phyloP scores from a whole-genome alignment of 768 basidiomycete genomes.

The Boletus vinaceobasis region DNA sequence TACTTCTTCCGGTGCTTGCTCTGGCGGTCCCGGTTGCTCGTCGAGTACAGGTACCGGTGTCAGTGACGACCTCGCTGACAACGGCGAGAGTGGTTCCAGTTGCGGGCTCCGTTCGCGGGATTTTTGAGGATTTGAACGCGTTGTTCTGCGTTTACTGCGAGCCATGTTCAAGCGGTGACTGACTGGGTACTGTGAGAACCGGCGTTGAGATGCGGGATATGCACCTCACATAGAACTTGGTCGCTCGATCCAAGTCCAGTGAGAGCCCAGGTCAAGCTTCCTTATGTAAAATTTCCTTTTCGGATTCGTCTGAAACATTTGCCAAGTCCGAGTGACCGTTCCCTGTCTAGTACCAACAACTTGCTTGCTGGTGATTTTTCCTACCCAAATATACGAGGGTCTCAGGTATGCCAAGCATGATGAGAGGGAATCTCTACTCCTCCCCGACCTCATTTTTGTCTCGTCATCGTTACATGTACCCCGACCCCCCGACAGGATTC shows the following conservation, averaged over 20 bases:
- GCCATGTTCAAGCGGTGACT: slow-evolving; percentile 35
- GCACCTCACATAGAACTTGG: slow-evolving; percentile 9
- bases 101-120: slow-evolving; percentile 33
- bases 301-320: too few relatives aligned
- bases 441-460: background rate
- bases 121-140: slow-evolving; percentile 37
- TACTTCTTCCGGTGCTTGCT: slow-evolving; percentile 15
- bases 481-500: background rate
- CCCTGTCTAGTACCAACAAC: background rate
- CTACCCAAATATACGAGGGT: background rate
- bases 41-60: slow-evolving; percentile 25
- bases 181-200: slow-evolving; percentile 7
- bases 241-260: slow-evolving; percentile 7
- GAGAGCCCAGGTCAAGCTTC: background rate
- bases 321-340: background rate
- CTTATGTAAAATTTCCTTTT: slow-evolving; percentile 30
- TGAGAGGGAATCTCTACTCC: background rate
- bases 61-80: slow-evolving; percentile 29
- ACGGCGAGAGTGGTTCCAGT: slow-evolving; percentile 29
- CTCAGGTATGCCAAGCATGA: background rate
- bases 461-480: too few relatives aligned
- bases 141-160: slow-evolving; percentile 42
- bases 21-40: slow-evolving; percentile 13
- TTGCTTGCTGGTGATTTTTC: too few relatives aligned
- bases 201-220: slow-evolving; percentile 6